Conservation (phyloP, 495 filamentous ascomycete species). For the Aspergillus hancockii region DNA sequence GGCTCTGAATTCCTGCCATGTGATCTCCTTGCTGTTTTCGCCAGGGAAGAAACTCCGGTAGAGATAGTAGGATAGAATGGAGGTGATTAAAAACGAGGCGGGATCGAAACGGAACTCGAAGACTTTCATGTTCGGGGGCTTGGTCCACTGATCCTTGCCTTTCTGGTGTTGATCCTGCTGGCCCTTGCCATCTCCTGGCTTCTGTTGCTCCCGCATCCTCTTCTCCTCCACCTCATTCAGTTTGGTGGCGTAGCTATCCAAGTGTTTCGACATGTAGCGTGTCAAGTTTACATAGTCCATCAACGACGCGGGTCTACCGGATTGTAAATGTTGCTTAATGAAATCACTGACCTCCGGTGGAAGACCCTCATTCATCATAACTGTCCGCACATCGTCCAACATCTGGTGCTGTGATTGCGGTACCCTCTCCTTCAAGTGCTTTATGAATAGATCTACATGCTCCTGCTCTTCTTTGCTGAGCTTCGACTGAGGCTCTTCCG, state of each 20-base stretch:
- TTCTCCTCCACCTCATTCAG: conserved; percentile 48
- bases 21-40: conserved; percentile 78
- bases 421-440: conserved; percentile 31
- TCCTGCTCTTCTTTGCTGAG: conserved; percentile 41
- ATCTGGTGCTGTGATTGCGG: conserved; percentile 30
- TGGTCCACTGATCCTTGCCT: conserved; percentile 25
- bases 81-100: conserved; percentile 52
- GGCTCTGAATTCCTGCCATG: conserved; percentile 92
- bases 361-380: conserved; percentile 36
- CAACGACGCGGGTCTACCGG: conserved; percentile 32
- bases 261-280: conserved; percentile 39
- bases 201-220: conserved; percentile 36
- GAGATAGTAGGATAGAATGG: conserved; percentile 62
- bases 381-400: conserved; percentile 31
- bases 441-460: conserved; percentile 32
- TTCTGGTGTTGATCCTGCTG: conserved; percentile 26
- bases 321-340: conserved; percentile 33
- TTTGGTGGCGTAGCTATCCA: conserved; percentile 48
- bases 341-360: conserved; percentile 34
- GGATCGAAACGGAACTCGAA: conserved; percentile 58
- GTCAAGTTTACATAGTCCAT: conserved; percentile 40
- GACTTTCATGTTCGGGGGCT: conserved; percentile 29
- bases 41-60: conserved; percentile 62
- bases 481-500: conserved; percentile 37
- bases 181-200: conserved; percentile 17